phyloP scores from a whole-genome alignment of 2,329 filamentous ascomycete species.

The Monosporascus ibericus region DNA sequence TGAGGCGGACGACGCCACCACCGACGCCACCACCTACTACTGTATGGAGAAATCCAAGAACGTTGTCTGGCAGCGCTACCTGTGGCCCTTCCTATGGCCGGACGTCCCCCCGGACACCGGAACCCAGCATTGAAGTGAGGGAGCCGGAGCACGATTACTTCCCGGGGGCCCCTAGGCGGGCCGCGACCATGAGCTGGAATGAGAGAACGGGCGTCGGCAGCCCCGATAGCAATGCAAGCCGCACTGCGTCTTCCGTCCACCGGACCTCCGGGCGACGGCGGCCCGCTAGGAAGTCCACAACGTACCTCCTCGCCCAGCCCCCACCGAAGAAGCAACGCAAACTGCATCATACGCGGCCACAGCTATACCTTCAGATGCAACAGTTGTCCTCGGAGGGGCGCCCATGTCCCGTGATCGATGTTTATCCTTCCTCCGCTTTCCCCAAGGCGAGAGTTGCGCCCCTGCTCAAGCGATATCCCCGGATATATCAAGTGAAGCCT shows the following conservation, averaged over 20 bases:
- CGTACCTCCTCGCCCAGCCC: conserved; percentile 63
- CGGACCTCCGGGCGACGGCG: conserved; percentile 33
- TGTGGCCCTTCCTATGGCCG: background rate
- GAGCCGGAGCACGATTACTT: conserved; percentile 20
- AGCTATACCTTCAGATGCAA: conserved; percentile 66
- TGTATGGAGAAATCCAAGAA: conserved; percentile 3
- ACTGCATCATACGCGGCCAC: conserved; percentile 61
- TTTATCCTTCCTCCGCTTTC: conserved; percentile 62
- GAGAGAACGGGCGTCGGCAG: conserved; percentile 35
- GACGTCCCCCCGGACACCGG: conserved; percentile 1
- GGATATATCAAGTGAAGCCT: conserved; percentile 57
- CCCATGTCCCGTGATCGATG: conserved; percentile 63
- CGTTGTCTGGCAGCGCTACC: conserved; percentile 9
- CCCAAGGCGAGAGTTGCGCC: conserved; percentile 51
- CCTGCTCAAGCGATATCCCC: conserved; percentile 55
- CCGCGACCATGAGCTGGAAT: conserved; percentile 40
- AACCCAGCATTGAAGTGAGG: conserved; percentile 14
- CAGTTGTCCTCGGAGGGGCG: conserved; percentile 54
- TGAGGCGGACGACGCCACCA: background rate
- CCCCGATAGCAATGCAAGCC: conserved; percentile 42
- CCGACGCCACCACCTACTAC: background rate
- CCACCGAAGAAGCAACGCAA: conserved; percentile 51
- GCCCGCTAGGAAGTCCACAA: conserved; percentile 49
- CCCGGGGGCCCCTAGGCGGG: conserved; percentile 10
- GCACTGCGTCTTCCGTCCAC: conserved; percentile 31